Evolutionary conservation across 1,284 basidiomycete genomes (phyloP).

Genomic region (Kwoniella shivajii): DNA sequence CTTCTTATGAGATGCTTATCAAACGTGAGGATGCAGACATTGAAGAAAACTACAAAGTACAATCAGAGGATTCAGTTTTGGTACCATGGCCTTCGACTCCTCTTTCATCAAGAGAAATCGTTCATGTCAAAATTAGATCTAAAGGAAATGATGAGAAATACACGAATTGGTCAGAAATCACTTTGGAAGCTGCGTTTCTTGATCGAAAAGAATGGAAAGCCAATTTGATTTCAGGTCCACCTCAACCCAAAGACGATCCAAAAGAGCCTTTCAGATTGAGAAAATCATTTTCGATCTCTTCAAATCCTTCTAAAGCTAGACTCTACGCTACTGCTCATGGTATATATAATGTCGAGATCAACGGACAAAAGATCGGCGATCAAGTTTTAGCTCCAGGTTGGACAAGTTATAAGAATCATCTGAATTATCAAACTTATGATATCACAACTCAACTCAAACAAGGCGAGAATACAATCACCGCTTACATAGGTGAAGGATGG

Average conservation of each 20-base stretch:
- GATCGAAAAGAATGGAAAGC: slow-evolving; percentile 31
- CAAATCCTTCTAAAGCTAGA: slow-evolving; percentile 14
- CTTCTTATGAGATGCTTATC: slow-evolving; percentile 34
- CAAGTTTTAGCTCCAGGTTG: slow-evolving; percentile 48
- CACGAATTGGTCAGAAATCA: slow-evolving; percentile 17
- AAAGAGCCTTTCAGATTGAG: slow-evolving; percentile 34
- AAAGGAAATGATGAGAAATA: slow-evolving; percentile 17
- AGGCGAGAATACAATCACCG: slow-evolving; percentile 34
- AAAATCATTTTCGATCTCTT: slow-evolving; percentile 19
- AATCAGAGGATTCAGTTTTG: slow-evolving; percentile 23
- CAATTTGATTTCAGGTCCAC: slow-evolving; percentile 20
- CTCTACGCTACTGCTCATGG: slow-evolving; percentile 48
- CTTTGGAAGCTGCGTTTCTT: slow-evolving; percentile 33
- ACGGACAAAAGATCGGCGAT: slow-evolving; percentile 40
- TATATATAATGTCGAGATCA: slow-evolving; percentile 41
- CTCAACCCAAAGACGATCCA: slow-evolving; percentile 14
- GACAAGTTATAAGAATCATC: slow-evolving; percentile 41
- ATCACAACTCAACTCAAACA: slow-evolving; percentile 20
- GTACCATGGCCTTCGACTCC: slow-evolving; percentile 40
- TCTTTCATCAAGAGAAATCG: slow-evolving; percentile 28
- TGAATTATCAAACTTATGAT: slow-evolving; percentile 43
- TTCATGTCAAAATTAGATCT: slow-evolving; percentile 22
- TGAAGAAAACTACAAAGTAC: slow-evolving; percentile 21
- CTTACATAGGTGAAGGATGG: slow-evolving; percentile 45
- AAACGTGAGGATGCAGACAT: background rate